Percentiles rank a stretch among this genome's conserved stretches.
These are phyloP conservation scores for Letharia columbiana DNA, from an alignment of 495 filamentous ascomycete species.

Conservation along the genomic window DNA sequence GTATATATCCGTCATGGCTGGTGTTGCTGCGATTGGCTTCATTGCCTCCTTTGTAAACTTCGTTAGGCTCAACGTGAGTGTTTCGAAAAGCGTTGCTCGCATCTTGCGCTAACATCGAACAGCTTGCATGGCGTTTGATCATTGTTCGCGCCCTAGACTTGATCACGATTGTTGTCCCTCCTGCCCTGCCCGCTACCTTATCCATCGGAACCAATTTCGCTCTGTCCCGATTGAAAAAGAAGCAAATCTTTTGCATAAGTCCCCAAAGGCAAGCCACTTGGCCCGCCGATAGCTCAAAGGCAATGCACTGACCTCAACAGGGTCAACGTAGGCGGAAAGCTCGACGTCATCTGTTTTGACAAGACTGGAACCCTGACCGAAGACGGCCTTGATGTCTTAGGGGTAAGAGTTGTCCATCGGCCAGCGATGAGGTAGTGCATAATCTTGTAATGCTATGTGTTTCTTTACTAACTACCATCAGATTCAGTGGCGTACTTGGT, in stretches of 20 bases:
- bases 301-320: constrained; percentile 29
- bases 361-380: constrained; percentile 98
- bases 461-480: constrained; percentile 19
- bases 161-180: constrained; percentile 96
- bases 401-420: constrained; percentile 63
- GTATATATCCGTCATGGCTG: constrained; percentile 94
- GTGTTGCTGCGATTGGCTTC: constrained; percentile 83
- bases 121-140: constrained; percentile 79
- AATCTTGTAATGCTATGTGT: background rate
- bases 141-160: constrained; percentile 86
- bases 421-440: constrained; percentile 41
- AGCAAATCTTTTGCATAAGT: constrained; percentile 94
- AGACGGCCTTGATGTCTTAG: constrained; percentile 92
- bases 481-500: constrained; percentile 54
- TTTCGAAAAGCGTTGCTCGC: background rate
- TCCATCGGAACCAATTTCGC: constrained; percentile 97
- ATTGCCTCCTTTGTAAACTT: constrained; percentile 89
- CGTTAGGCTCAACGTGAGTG: constrained; percentile 57
- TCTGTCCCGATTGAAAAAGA: constrained; percentile 70
- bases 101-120: constrained; percentile 25
- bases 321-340: constrained; percentile 91
- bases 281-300: background rate
- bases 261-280: constrained; percentile 56
- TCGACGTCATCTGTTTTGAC: constrained; percentile 96
- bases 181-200: constrained; percentile 91